Percentiles rank a stretch among this genome's conserved stretches.
Evolutionary conservation across 2,329 filamentous ascomycete species (phyloP).

Genomic region (Chalaropsis thielavioides): DNA sequence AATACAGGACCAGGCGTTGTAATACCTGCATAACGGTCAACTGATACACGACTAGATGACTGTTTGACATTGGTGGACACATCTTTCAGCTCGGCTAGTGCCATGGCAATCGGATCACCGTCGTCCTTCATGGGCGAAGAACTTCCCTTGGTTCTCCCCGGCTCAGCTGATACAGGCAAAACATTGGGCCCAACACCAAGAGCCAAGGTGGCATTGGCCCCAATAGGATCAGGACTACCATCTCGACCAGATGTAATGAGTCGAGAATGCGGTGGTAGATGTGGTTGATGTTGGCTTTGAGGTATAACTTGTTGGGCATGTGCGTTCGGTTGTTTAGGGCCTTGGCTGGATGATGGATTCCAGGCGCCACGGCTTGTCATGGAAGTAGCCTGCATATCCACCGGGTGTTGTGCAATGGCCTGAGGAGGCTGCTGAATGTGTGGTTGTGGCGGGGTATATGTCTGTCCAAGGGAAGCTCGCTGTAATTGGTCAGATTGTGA

Average conservation of each 20-base stretch:
- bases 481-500: constrained; percentile 7
- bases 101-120: constrained; percentile 77
- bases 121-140: constrained; percentile 33
- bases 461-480: constrained; percentile 4
- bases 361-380: constrained; percentile 44
- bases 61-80: constrained; percentile 57
- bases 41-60: constrained; percentile 71
- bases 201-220: constrained; percentile 82
- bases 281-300: constrained; percentile 4
- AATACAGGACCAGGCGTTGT: constrained; percentile 56
- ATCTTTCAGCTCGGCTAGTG: constrained; percentile 82
- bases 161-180: constrained; percentile 63
- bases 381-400: constrained; percentile 25
- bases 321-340: constrained; percentile 17
- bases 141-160: constrained; percentile 3
- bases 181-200: constrained; percentile 93
- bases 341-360: constrained; percentile 26
- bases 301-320: constrained; percentile 12
- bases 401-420: background rate
- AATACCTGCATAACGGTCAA: constrained; percentile 89
- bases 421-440: background rate
- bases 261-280: constrained; percentile 22
- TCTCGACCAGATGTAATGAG: constrained; percentile 29
- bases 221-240: constrained; percentile 68
- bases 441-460: background rate